These are phyloP conservation scores for Sanghuangporus baumii DNA, from an alignment of 1,284 basidiomycete species.

Conservation along the genomic window DNA sequence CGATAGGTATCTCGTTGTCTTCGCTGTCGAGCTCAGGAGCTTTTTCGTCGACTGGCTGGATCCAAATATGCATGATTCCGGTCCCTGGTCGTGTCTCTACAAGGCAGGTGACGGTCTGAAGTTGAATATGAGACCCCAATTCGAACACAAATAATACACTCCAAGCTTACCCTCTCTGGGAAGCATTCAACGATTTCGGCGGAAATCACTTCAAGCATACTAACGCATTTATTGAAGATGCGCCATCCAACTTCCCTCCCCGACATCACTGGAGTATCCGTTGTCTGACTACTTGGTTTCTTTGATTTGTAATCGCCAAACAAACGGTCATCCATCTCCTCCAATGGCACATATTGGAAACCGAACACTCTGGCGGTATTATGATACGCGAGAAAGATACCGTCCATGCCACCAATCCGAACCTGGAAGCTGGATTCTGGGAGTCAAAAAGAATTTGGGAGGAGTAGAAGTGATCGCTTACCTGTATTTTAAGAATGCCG, in stretches of 20 bases:
- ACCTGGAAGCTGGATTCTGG: conserved; percentile 79
- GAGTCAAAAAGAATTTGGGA: background rate
- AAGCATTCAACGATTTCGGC: conserved; percentile 59
- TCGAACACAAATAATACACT: background rate
- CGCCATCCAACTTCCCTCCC: conserved; percentile 54
- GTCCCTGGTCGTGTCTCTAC: conserved; percentile 47
- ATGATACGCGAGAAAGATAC: conserved; percentile 93
- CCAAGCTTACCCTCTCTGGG: conserved; percentile 52
- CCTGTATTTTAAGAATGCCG: conserved; percentile 95
- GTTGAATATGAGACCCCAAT: background rate
- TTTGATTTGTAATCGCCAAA: conserved; percentile 51
- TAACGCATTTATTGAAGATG: conserved; percentile 75
- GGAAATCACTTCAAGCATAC: conserved; percentile 67
- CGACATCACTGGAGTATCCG: conserved; percentile 22
- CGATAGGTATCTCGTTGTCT: conserved; percentile 4
- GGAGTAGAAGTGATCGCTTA: conserved; percentile 26
- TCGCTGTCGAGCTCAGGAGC: background rate
- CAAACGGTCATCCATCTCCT: conserved; percentile 83
- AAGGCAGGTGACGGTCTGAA: conserved; percentile 51
- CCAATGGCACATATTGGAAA: conserved; percentile 88
- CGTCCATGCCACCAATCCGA: conserved; percentile 96
- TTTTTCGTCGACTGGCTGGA: conserved; percentile 43
- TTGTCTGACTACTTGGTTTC: background rate
- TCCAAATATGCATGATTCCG: conserved; percentile 52
- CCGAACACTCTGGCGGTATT: conserved; percentile 88